These are phyloP conservation scores for Eucalyptus sp. DNA, from an alignment of 345 rosid genomes.

Conservation along the genomic window DNA sequence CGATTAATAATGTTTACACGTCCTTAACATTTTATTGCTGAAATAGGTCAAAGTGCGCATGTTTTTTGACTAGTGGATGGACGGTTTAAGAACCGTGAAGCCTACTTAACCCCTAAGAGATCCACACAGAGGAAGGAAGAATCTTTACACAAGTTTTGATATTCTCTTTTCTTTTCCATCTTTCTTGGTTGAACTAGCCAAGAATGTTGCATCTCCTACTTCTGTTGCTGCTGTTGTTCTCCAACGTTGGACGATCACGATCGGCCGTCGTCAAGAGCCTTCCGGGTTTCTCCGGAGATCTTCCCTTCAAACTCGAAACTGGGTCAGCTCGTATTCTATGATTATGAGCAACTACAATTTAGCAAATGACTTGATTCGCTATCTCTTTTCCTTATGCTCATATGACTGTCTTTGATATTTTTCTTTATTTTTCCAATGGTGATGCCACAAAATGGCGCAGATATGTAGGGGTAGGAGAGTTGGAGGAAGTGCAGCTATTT, in stretches of 20 bases:
- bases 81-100: not conserved
- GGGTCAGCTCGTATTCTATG: not conserved
- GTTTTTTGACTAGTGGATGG: not conserved
- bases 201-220: not conserved
- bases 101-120: not conserved
- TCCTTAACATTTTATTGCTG: not conserved
- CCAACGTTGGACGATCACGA: not conserved
- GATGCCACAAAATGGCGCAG: not conserved
- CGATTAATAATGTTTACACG: not conserved
- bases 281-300: constrained; percentile 8
- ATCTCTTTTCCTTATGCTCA: not conserved
- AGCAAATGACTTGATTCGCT: not conserved
- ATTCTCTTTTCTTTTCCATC: not conserved
- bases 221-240: not conserved
- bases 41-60: not conserved
- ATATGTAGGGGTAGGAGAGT: constrained; percentile 9
- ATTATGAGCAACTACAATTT: not conserved
- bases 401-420: not conserved
- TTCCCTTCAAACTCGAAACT: constrained; percentile 14
- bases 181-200: not conserved
- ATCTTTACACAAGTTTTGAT: not conserved
- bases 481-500: constrained; percentile 5
- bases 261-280: not conserved
- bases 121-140: not conserved
- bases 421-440: not conserved